Base-by-base conservation (phyloP, 2,329 filamentous ascomycete genomes). In the Gnomoniopsis sp. region DNA sequence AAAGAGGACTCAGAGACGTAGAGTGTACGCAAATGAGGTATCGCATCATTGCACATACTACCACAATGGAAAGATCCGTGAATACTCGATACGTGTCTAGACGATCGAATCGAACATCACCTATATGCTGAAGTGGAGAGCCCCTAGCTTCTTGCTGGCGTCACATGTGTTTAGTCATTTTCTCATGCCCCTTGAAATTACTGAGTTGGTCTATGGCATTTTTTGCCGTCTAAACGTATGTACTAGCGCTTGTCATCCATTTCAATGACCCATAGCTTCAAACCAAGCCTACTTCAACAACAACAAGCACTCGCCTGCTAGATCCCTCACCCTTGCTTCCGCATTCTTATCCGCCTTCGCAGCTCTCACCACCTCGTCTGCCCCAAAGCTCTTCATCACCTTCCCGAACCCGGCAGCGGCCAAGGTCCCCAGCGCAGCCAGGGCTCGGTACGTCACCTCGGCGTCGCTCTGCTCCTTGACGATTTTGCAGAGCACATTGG, bases 391-490 rank as follows among this genome's bases (percentile, higher is more conserved):
- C 66, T 69, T 75, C 36, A 74, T 76, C 62, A 75, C 74, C 2
- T 74, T 74, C 53, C 71, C 72, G 1, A 73, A 75, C n/a, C 86
- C 79, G 15, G 89, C 75, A 6, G 78, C 79, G 23, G 91, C 71
- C 60, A 96, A 70, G 1, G 93, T 99, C 0, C 95, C 96, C 0
- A 93, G 74, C 0, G 90, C 91, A 7, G 96, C 90, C 6, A 98
- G 79, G 0, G 86, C 85, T 22, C 95, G 86, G 70, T 93, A 98
- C 3, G 95, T 75, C 0, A 91, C 90, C 70, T 98, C 95, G 0
- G 87, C 84, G 66, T 98, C 93, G 2, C 79, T 85, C 63, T 90
- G 87, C 3, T 79, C 81, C 6, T 78, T 75, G 1, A 96, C 73
- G 1, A 93, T 81, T 57, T 80, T 78, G 1, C 81, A 81, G 0